phyloP scores from a whole-genome alignment of 208 protist genomes.

The Trypanosoma lewisi region DNA sequence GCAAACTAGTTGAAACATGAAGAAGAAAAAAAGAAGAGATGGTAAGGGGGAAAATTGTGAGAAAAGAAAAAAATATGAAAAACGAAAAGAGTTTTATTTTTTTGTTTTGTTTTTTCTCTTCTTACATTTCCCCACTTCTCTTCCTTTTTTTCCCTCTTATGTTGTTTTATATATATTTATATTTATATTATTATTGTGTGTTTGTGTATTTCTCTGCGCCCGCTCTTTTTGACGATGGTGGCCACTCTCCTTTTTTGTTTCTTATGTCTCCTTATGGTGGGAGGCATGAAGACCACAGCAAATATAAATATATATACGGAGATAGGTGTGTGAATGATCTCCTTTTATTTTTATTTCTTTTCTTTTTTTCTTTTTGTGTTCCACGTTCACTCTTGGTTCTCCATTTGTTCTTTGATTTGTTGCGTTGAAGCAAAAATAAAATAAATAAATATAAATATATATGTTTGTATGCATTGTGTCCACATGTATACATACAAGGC shows the following conservation, averaged over 20 bases:
- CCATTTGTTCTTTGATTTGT: constrained; percentile 13
- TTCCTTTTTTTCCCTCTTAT: constrained; percentile 22
- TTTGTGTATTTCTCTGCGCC: no score
- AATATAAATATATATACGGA: constrained; percentile 13
- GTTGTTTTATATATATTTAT: constrained; percentile 6
- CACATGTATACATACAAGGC: not conserved
- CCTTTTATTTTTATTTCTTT: constrained; percentile 19
- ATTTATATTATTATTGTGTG: not conserved
- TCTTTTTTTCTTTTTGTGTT: constrained; percentile 17
- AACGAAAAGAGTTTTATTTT: constrained; percentile 22
- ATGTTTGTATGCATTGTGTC: not conserved
- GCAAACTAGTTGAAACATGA: not conserved
- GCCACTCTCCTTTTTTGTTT: constrained; percentile 18
- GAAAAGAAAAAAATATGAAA: constrained; percentile 7
- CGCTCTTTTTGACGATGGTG: not conserved
- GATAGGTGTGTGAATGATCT: not conserved
- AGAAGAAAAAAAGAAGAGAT: constrained; percentile 13
- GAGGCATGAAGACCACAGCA: not conserved
- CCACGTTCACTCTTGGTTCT: constrained; percentile 6
- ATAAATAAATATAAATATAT: not conserved
- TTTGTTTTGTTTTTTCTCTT: constrained; percentile 25
- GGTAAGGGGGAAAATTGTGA: constrained; percentile 5
- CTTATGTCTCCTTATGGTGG: constrained; percentile 7
- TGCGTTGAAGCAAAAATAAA: not conserved
- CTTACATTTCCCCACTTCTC: constrained; percentile 17